phyloP scores from a whole-genome alignment of 2,329 filamentous ascomycete species.

The Hyphodiscus sp. region DNA sequence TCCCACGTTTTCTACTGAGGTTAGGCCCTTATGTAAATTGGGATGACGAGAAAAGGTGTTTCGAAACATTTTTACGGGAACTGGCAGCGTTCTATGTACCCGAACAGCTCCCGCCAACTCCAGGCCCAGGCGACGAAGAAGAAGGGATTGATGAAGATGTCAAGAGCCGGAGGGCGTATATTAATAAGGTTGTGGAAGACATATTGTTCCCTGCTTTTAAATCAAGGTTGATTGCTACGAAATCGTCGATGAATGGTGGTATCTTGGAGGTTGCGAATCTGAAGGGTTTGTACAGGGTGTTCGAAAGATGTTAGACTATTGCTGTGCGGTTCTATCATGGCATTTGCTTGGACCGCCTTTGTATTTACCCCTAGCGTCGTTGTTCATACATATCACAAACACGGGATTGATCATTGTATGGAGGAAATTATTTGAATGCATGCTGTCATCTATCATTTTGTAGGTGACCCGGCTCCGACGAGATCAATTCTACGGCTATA shows the following conservation, averaged over 20 bases:
- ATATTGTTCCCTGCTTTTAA: constrained; percentile 87
- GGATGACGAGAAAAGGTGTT: constrained; percentile 78
- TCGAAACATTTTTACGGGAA: constrained; percentile 77
- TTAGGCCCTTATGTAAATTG: constrained; percentile 87
- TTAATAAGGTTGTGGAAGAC: constrained; percentile 75
- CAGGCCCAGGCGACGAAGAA: constrained; percentile 32
- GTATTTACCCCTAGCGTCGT: too few relatives aligned
- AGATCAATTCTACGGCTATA: constrained; percentile 27
- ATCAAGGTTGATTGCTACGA: constrained; percentile 74
- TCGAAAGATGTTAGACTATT: constrained; percentile 70
- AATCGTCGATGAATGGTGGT: constrained; percentile 62
- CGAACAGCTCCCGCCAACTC: constrained; percentile 63
- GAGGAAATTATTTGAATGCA: constrained; percentile 1
- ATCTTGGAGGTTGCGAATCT: constrained; percentile 85
- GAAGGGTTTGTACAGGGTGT: constrained; percentile 88
- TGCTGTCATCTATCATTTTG: constrained; percentile 25
- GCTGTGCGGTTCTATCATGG: neutral
- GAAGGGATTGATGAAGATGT: constrained; percentile 42
- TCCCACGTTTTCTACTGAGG: constrained; percentile 80
- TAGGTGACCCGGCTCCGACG: constrained; percentile 16
- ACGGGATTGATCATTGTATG: neutral
- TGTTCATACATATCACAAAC: neutral
- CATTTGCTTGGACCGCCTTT: neutral
- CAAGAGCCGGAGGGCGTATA: constrained; percentile 55
- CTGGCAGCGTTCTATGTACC: constrained; percentile 87